A percentile compares a stretch with the other conserved stretches of the same genome.
phyloP scores from a whole-genome alignment of 768 basidiomycete species.

The Arthromyces matolae region DNA sequence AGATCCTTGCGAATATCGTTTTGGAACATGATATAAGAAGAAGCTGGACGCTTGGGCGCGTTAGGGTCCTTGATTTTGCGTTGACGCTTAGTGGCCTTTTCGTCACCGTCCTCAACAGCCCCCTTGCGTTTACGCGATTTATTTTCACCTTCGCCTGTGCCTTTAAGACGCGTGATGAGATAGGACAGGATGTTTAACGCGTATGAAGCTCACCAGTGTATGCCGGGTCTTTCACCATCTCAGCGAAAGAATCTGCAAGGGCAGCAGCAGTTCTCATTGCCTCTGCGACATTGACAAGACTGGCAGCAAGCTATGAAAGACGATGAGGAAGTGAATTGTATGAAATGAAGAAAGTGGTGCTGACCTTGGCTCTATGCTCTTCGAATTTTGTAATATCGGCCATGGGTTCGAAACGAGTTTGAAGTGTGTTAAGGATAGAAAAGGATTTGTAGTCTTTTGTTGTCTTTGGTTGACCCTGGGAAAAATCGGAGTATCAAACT shows the following conservation, averaged over 20 bases:
- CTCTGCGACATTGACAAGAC: constrained; percentile 55
- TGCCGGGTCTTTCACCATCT: constrained; percentile 35
- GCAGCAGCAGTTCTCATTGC: constrained; percentile 61
- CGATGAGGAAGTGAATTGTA: constrained; percentile 14
- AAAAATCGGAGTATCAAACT: constrained; percentile 28
- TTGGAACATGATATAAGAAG: constrained; percentile 93
- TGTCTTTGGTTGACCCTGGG: constrained; percentile 33
- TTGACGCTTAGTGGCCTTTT: constrained; percentile 47
- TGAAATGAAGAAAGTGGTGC: constrained; percentile 5
- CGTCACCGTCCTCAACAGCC: constrained; percentile 36
- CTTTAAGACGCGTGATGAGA: constrained; percentile 14
- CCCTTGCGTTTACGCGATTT: constrained; percentile 54
- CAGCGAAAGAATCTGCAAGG: constrained; percentile 58
- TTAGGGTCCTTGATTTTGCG: constrained; percentile 86
- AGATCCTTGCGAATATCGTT: constrained; percentile 80
- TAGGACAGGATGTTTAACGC: constrained; percentile 11
- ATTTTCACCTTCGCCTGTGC: constrained; percentile 16
- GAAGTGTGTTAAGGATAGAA: constrained; percentile 7
- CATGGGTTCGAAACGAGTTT: constrained; percentile 20
- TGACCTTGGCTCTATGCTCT: constrained; percentile 33
- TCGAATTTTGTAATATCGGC: constrained; percentile 26
- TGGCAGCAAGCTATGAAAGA: constrained; percentile 45
- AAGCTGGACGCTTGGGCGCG: constrained; percentile 90
- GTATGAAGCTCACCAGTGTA: constrained; percentile 12
- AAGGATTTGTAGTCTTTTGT: constrained; percentile 12